phyloP scores from a whole-genome alignment of 345 rosid genomes.

The Euphorbia tirucalli region DNA sequence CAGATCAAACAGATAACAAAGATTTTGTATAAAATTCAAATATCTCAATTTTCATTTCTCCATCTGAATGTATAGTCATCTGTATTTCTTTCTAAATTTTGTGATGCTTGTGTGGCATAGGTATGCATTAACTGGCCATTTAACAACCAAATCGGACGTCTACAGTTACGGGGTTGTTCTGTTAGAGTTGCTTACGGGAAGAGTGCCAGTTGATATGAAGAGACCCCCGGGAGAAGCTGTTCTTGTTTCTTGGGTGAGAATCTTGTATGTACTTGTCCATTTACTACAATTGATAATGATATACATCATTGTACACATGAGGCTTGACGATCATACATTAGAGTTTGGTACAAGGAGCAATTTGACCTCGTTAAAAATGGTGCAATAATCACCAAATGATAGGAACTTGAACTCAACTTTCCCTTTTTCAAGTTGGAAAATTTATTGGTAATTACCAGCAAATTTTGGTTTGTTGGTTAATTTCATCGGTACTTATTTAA shows the following conservation, averaged over 20 bases:
- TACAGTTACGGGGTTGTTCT: conserved; percentile 91
- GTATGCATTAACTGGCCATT: conserved; percentile 91
- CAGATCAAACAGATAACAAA: neutral
- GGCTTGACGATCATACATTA: neutral
- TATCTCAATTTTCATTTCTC: neutral
- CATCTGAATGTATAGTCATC: neutral
- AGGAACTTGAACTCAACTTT: neutral
- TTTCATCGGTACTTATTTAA: too few relatives aligned
- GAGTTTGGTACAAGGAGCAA: too few relatives aligned
- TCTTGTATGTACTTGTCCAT: conserved; percentile 7
- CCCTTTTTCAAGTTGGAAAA: too few relatives aligned
- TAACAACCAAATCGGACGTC: conserved; percentile 94
- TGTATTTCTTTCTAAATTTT: neutral
- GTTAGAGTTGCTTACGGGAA: conserved; percentile 82
- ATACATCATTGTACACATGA: neutral
- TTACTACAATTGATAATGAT: neutral
- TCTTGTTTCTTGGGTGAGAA: conserved; percentile 76
- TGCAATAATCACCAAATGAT: too few relatives aligned
- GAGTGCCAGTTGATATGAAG: conserved; percentile 84
- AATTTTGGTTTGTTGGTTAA: too few relatives aligned
- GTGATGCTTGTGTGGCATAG: conserved; percentile 29
- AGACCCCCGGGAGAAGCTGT: conserved; percentile 82
- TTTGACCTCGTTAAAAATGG: too few relatives aligned
- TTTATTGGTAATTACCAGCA: too few relatives aligned
- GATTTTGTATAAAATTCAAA: neutral